Base-by-base conservation (phyloP, 169 alveolate genomes). In the Eimeria tenella region DNA sequence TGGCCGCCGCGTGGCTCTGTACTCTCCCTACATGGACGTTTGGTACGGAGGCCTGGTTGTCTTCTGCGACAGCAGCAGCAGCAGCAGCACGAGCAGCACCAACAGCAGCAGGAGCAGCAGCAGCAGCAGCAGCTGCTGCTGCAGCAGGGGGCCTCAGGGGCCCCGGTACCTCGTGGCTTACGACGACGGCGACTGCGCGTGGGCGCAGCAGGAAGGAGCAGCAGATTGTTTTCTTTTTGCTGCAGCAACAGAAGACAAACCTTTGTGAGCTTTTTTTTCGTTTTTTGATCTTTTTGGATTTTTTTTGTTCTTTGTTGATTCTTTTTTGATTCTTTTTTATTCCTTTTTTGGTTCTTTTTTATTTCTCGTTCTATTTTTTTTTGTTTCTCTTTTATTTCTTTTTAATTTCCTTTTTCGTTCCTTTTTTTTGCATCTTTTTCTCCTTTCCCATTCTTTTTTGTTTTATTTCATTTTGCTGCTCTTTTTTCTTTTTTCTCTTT, bases 131-230 rank as follows among this genome's bases (percentile, higher is more conserved):
- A 23, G 42, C 19, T 0, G 15, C 79, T 17, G 79, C 79, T 31
- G 42, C 42, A 68, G 42, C 31, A 11, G 79, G 15, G 21, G 58
- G 21, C 23, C 15, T 1, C 11, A 9, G 73, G 90, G 42, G 19
- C 50, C 50, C 31, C 53, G 90, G 50, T 53, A 42, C 21, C 52
- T 56, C 13, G 21, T 58, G 9, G 90, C 90, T 55, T 75, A 75
- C 17, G 86, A 75, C 63, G 86, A 75, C 23, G 86, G 86, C 9
- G 86, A 75, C 86, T 75, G 86, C 86, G 55, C 86, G 6, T 75
- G 86, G 86, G 86, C 23, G 7, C n/a, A 75, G 15, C 23, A 31
- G 42, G 86, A 75, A 11, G 86, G 86, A 11, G 21, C 49, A 19
- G 23, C 42, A 21, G 86, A 75, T 42, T 19, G 25, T 15, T 25